Conservation (phyloP, 2,329 filamentous ascomycete genomes). For the Pseudohalonectria lignicola region DNA sequence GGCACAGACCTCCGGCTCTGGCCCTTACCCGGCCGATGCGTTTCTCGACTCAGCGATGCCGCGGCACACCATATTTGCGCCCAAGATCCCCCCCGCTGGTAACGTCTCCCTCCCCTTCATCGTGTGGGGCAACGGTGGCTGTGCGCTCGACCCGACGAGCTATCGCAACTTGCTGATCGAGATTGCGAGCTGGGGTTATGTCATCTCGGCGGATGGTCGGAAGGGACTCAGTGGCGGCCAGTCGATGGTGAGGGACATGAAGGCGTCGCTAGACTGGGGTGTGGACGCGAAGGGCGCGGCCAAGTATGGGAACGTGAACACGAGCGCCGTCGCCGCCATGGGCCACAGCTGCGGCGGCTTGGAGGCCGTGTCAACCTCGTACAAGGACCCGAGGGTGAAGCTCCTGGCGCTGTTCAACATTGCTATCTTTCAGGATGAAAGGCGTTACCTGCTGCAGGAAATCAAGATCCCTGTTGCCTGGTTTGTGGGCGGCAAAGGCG, state of each 20-base stretch:
- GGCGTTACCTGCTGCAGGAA: conserved; percentile 10
- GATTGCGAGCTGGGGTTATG: conserved; percentile 13
- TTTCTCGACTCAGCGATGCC: conserved; percentile 8
- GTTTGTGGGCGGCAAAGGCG: conserved; percentile 10
- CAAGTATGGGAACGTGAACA: conserved; percentile 11
- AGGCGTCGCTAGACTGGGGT: conserved; percentile 9
- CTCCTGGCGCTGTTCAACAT: conserved; percentile 11
- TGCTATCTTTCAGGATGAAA: conserved; percentile 13
- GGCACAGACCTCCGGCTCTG: conserved; percentile 7
- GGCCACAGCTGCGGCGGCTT: conserved; percentile 13
- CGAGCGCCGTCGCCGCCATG: conserved; percentile 13
- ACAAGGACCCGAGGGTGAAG: conserved; percentile 11
- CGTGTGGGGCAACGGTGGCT: conserved; percentile 13
- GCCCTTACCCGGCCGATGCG: conserved; percentile 10
- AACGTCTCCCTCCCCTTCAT: conserved; percentile 10
- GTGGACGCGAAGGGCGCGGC: conserved; percentile 6
- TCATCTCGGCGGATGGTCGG: conserved; percentile 11
- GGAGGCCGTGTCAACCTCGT: conserved; percentile 9
- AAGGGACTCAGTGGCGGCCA: conserved; percentile 8
- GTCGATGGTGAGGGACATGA: conserved; percentile 7
- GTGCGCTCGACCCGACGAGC: conserved; percentile 7
- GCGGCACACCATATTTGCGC: conserved; percentile 12
- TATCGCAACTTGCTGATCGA: conserved; percentile 12
- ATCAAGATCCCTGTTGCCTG: conserved; percentile 13
- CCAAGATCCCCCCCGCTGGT: conserved; percentile 5